These are phyloP conservation scores for Andalucia godoyi DNA, from an alignment of 78 protist genomes.

Conservation along the genomic window DNA sequence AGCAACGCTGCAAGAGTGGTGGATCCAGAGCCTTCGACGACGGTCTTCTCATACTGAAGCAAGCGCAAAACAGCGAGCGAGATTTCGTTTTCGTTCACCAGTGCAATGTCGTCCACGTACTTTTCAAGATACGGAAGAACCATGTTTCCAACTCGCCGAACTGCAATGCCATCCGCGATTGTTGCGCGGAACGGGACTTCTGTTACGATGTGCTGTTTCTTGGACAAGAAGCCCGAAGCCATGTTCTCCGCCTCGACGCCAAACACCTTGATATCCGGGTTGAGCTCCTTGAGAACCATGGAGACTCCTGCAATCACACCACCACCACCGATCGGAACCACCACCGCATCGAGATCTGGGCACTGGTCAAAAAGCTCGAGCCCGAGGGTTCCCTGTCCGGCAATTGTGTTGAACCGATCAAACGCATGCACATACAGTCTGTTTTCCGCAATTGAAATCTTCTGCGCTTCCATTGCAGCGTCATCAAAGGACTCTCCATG, in stretches of 20 bases:
- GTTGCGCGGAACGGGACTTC: conserved; percentile 4
- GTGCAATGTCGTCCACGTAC: conserved; percentile 11
- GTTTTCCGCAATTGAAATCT: neutral
- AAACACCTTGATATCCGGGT: conserved; percentile 22
- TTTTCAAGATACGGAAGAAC: conserved; percentile 13
- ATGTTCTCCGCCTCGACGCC: conserved; percentile 55
- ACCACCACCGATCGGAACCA: conserved; percentile 66
- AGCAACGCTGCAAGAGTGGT: conserved; percentile 38
- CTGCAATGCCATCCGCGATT: conserved; percentile 67
- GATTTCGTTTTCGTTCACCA: conserved; percentile 24
- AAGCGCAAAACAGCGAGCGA: conserved; percentile 48
- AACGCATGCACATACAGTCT: conserved; percentile 42
- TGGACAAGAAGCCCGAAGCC: conserved; percentile 21
- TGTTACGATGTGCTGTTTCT: conserved; percentile 13
- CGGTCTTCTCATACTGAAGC: conserved; percentile 30
- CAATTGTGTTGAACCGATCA: conserved; percentile 42
- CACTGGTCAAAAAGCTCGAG: conserved; percentile 52
- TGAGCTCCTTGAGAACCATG: conserved; percentile 39
- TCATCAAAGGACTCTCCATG: conserved; percentile 48
- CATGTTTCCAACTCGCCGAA: conserved; percentile 27
- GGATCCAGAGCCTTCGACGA: conserved; percentile 46
- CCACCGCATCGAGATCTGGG: conserved; percentile 45
- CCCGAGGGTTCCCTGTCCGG: conserved; percentile 63
- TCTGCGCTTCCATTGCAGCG: conserved; percentile 5
- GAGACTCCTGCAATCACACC: conserved; percentile 66